Conservation (phyloP, 306 rosid species). For the Carpinus viminea region DNA sequence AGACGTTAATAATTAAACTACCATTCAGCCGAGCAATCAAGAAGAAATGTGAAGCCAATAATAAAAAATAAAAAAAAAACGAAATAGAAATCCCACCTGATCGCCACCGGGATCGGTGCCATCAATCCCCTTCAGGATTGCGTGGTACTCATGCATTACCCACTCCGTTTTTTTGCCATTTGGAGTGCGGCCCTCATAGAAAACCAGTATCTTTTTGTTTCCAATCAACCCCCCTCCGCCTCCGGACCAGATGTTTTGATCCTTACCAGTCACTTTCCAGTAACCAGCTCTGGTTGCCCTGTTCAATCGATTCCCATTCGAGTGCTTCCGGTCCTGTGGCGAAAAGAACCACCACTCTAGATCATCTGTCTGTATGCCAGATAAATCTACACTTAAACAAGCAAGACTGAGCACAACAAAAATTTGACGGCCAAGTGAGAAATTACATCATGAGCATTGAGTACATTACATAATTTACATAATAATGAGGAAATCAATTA, state of each 20-base stretch:
- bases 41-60: too few species aligned
- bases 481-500: not conserved
- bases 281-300: slow-evolving; percentile 77
- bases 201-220: slow-evolving; percentile 90
- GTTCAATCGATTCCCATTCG: slow-evolving; percentile 79
- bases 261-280: slow-evolving; percentile 96
- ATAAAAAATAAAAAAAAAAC: too few species aligned
- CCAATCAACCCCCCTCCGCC: slow-evolving; percentile 58
- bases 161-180: slow-evolving; percentile 78
- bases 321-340: slow-evolving; percentile 52
- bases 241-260: slow-evolving; percentile 74
- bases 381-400: slow-evolving; percentile 49
- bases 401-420: not conserved
- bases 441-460: slow-evolving; percentile 2
- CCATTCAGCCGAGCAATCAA: too few species aligned
- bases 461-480: not conserved
- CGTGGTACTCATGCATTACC: slow-evolving; percentile 93
- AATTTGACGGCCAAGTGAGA: not conserved
- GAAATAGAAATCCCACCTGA: slow-evolving; percentile 46
- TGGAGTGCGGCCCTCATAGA: slow-evolving; percentile 90
- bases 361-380: slow-evolving; percentile 67
- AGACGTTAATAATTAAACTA: too few species aligned
- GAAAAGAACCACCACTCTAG: slow-evolving; percentile 97
- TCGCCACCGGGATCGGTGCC: slow-evolving; percentile 72
- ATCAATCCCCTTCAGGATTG: slow-evolving; percentile 75